phyloP scores from a whole-genome alignment of 116 monocot genomes.

The Phalaenopsis hybrid region DNA sequence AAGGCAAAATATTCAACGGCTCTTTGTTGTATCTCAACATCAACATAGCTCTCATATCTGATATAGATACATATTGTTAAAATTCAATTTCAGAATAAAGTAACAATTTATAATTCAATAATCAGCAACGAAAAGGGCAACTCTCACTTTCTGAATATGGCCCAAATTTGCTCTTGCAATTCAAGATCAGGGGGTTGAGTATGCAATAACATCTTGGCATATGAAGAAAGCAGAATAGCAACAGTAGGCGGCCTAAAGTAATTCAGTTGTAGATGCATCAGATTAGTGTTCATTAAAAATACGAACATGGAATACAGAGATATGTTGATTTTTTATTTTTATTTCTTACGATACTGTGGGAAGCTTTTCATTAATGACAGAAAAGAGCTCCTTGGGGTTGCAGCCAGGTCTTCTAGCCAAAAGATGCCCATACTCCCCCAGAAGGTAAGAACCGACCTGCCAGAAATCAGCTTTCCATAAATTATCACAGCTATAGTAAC shows the following conservation, averaged over 20 bases:
- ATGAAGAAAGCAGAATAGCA: conserved; percentile 97
- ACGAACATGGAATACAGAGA: background rate
- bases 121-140: conserved; percentile 7
- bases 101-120: background rate
- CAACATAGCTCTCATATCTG: conserved; percentile 94
- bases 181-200: conserved; percentile 83
- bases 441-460: conserved; percentile 97
- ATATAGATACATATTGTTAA: conserved; percentile 1
- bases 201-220: conserved; percentile 99
- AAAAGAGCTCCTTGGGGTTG: conserved; percentile 90
- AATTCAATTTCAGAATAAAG: background rate
- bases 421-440: conserved; percentile 96
- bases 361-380: conserved; percentile 86
- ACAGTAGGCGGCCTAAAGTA: conserved; percentile 65
- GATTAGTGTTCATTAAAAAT: background rate
- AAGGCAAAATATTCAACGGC: conserved; percentile 97
- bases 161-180: conserved; percentile 84
- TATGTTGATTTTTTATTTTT: background rate
- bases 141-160: conserved; percentile 83
- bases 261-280: conserved; percentile 3
- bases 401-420: conserved; percentile 93
- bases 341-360: conserved; percentile 87
- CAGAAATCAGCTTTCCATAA: background rate
- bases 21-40: conserved; percentile 98
- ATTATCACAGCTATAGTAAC: background rate